These are phyloP conservation scores for Podaxis carcinomalis DNA, from an alignment of 768 basidiomycete species.

Conservation along the genomic window DNA sequence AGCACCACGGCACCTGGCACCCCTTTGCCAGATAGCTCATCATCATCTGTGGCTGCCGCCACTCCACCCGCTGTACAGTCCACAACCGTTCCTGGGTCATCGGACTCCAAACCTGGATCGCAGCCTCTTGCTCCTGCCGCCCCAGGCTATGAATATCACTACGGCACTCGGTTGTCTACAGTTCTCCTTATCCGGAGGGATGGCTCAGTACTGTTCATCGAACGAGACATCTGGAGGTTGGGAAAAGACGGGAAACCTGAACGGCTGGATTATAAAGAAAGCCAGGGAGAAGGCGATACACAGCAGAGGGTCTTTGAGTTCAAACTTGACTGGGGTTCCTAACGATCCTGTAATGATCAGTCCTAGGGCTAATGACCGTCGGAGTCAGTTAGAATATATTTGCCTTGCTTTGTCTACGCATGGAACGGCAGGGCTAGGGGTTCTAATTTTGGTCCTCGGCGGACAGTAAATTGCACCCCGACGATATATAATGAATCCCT, in stretches of 20 bases:
- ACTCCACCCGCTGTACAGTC: not conserved
- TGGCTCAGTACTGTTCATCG: conserved; percentile 62
- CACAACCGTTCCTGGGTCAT: not conserved
- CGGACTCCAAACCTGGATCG: conserved; percentile 13
- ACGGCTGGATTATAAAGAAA: conserved; percentile 1
- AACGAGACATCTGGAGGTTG: conserved; percentile 65
- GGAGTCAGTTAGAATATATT: not conserved
- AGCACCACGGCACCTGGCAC: not conserved
- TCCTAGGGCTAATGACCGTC: not conserved
- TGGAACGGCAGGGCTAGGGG: not conserved
- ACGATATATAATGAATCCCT: not conserved
- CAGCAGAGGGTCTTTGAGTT: conserved; percentile 53
- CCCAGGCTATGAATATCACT: conserved; percentile 24
- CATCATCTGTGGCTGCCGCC: not conserved
- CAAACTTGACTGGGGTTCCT: conserved; percentile 21
- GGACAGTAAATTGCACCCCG: not conserved
- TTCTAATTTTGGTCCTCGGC: not conserved
- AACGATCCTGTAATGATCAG: not conserved
- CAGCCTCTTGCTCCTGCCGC: conserved; percentile 12
- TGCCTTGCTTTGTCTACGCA: not conserved
- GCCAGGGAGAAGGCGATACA: conserved; percentile 7
- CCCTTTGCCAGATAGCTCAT: not conserved
- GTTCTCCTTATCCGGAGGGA: conserved; percentile 60
- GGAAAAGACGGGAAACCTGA: conserved; percentile 31
- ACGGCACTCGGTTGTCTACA: conserved; percentile 73